These are phyloP conservation scores for Eutrema yunnanense DNA, from an alignment of 345 rosid genomes.

Conservation along the genomic window DNA sequence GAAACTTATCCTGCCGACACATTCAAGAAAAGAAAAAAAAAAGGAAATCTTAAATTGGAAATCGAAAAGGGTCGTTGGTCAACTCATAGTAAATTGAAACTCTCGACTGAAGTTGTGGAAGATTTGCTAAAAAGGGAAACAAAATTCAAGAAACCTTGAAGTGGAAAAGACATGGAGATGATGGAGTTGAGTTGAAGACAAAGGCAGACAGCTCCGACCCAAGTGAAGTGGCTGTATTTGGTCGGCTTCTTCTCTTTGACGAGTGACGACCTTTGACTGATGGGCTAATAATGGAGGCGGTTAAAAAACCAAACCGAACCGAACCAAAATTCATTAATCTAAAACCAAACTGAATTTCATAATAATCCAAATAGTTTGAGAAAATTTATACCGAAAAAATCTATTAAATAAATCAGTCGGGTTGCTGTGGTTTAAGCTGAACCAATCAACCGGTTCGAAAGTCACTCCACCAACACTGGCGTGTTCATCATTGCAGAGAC, in stretches of 20 bases:
- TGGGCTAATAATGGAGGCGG: not conserved
- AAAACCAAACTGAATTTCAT: no score
- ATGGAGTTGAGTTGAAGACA: not conserved
- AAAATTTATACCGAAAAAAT: no score
- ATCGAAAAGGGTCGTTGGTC: not conserved
- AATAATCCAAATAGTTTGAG: no score
- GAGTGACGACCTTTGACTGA: not conserved
- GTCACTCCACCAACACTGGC: not conserved
- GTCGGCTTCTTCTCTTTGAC: not conserved
- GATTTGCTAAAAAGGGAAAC: not conserved
- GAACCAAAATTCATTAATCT: not conserved
- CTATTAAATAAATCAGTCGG: not conserved
- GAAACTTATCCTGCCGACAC: conserved; percentile 6
- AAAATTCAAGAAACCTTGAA: not conserved
- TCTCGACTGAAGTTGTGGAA: not conserved
- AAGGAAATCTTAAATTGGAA: not conserved
- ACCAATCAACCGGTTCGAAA: conserved; percentile 19
- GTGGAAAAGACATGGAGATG: not conserved
- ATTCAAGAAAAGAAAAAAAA: not conserved
- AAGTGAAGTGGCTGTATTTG: conserved; percentile 7
- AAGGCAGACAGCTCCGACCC: not conserved
- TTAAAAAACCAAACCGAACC: no score
- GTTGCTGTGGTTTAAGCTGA: not conserved
- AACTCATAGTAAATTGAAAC: not conserved
- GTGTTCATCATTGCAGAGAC: not conserved